Conservation (phyloP, 1,139 yeast species). For the Kodamaea anthophila region DNA sequence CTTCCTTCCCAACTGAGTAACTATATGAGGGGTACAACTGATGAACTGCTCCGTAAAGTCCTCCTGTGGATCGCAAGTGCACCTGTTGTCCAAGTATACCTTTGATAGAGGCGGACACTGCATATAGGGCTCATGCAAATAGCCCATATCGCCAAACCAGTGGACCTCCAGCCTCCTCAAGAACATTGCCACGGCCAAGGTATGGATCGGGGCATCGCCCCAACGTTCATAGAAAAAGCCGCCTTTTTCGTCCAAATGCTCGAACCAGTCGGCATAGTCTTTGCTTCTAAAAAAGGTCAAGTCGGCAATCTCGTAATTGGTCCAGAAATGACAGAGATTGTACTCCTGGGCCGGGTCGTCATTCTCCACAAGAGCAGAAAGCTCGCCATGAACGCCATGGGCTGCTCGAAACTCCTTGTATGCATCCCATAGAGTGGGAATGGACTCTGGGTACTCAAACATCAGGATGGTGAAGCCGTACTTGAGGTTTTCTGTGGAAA, state of each 20-base stretch:
- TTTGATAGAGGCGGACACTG: slow-evolving; percentile 26
- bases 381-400: slow-evolving; percentile 5
- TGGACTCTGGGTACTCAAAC: slow-evolving; percentile 30
- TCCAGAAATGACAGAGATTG: slow-evolving; percentile 37
- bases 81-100: slow-evolving; percentile 15
- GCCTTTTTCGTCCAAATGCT: slow-evolving; percentile 24
- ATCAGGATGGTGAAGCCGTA: slow-evolving; percentile 22
- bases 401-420: slow-evolving; percentile 10
- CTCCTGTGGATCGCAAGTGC: slow-evolving; percentile 27
- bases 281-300: slow-evolving; percentile 19
- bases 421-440: slow-evolving; percentile 27
- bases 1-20: too few species aligned
- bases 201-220: slow-evolving; percentile 40
- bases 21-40: slow-evolving; percentile 32
- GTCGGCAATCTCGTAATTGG: slow-evolving; percentile 33
- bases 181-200: slow-evolving; percentile 23
- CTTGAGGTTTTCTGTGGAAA: slow-evolving; percentile 17
- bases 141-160: slow-evolving; percentile 31
- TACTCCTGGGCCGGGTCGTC: slow-evolving; percentile 19
- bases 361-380: slow-evolving; percentile 10
- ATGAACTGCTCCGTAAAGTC: slow-evolving; percentile 23
- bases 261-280: slow-evolving; percentile 21
- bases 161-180: slow-evolving; percentile 20
- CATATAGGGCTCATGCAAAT: slow-evolving; percentile 28
- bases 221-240: slow-evolving; percentile 37